Evolutionary conservation across 2,329 filamentous ascomycete species (phyloP), one percentile per base, ranked within the genome.

Genomic region (Thermothelomyces thermophilus): DNA sequence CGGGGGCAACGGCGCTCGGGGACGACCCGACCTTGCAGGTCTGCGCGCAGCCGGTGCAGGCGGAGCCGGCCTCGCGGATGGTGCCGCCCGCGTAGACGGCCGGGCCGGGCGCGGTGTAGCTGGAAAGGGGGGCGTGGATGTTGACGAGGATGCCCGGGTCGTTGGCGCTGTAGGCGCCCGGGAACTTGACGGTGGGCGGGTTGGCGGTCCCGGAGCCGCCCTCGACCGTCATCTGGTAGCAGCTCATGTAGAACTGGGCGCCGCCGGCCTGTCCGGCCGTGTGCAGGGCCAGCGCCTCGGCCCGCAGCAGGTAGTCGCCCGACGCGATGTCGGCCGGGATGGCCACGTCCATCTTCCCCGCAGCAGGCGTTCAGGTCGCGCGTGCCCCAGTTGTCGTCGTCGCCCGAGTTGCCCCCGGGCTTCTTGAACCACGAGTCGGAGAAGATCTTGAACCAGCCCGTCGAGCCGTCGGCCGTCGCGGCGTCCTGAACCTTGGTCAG

Each of bases 371-470:
- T 70, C 17, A 71, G 60, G 47, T 71, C 68, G 48, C 68, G 62
- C 28, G 69, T 73, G 39, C 71, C 73, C 73, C 73, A 75, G 59
- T 64, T 63, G 57, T 75, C 73, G 51, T 68, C 66, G 40, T 70
- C 67, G 30, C 70, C 70, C n/a, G 68, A 42, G 9, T 60, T 62
- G 1, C 58, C 52, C 8, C 64, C 22, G 46, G 50, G 34, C 13
- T 65, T 65, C 48, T 63, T 60, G 24, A 64, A 60, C 70, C 70
- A 73, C 1, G 71, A 68, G 56, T 69, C 63, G 57, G 70, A 67
- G 58, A 69, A 73, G 57, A 77, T 68, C 65, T 78, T 78, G 67
- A 77, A 77, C 73, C 73, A 77, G 3, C 63, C 63, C 3, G 65
- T 63, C 11, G 68, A 67, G 35, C 68, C 68, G 50, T 70, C 66